phyloP scores from a whole-genome alignment of 768 basidiomycete genomes.

The Multifurca ochricompacta region DNA sequence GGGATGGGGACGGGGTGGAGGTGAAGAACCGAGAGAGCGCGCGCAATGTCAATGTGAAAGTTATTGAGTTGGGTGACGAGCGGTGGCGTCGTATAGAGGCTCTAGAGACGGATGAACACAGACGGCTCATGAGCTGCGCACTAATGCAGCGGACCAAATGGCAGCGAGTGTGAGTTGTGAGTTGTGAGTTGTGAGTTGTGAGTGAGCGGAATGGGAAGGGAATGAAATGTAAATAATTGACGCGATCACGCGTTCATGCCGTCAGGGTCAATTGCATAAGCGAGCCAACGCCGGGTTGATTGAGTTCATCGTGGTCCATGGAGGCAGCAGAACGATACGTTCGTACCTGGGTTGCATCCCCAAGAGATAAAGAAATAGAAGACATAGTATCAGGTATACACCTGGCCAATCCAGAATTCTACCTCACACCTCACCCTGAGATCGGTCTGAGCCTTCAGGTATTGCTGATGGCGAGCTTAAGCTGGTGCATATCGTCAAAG shows the following conservation, averaged over 20 bases:
- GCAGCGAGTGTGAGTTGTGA: neutral
- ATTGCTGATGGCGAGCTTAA: slow-evolving; percentile 48
- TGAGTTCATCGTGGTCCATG: slow-evolving; percentile 14
- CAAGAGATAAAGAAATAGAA: slow-evolving; percentile 25
- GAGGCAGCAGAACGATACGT: slow-evolving; percentile 26
- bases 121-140: slow-evolving; percentile 17
- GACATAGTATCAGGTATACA: slow-evolving; percentile 23
- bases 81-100: slow-evolving; percentile 1
- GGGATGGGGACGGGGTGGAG: neutral
- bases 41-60: neutral
- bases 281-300: neutral
- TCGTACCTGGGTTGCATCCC: slow-evolving; percentile 26
- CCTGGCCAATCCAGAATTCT: neutral
- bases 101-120: slow-evolving; percentile 11
- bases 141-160: neutral
- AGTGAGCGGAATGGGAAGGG: too few species aligned
- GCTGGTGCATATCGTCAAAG: slow-evolving; percentile 75
- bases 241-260: too few species aligned
- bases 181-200: too few species aligned
- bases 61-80: neutral
- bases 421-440: slow-evolving; percentile 2
- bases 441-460: slow-evolving; percentile 29
- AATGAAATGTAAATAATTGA: too few species aligned
- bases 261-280: too few species aligned
- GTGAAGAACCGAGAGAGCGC: slow-evolving; percentile 1